These are phyloP conservation scores for Ampelocalamus luodianensis DNA, from an alignment of 176 grass and related monocot genomes.

Conservation along the genomic window DNA sequence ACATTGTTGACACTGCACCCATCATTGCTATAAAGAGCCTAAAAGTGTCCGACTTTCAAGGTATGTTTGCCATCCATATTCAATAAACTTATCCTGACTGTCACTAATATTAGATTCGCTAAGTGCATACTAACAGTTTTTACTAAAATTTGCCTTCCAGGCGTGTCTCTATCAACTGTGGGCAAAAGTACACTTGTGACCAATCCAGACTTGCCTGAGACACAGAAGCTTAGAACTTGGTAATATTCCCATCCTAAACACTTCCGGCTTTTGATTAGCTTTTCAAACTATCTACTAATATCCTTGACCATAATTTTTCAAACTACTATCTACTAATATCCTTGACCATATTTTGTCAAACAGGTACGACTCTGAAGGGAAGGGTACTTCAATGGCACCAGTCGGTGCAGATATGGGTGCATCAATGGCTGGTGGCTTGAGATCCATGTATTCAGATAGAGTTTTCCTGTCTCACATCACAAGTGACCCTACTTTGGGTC, in stretches of 20 bases:
- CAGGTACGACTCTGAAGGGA: conserved; percentile 95
- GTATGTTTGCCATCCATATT: conserved; percentile 30
- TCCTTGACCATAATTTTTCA: not conserved
- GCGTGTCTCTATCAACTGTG: conserved; percentile 84
- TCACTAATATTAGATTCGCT: not conserved
- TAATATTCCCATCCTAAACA: conserved; percentile 24
- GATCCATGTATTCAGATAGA: conserved; percentile 90
- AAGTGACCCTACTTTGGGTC: conserved; percentile 72
- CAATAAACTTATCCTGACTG: not conserved
- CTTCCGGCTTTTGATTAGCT: not conserved
- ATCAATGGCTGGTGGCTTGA: conserved; percentile 54
- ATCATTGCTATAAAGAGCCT: conserved; percentile 78
- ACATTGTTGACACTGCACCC: conserved; percentile 75
- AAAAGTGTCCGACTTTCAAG: conserved; percentile 91
- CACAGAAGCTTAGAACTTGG: conserved; percentile 71
- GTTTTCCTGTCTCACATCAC: conserved; percentile 82
- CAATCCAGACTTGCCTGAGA: conserved; percentile 77
- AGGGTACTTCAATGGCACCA: conserved; percentile 64
- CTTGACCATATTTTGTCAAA: conserved; percentile 19
- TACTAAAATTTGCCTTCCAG: conserved; percentile 41
- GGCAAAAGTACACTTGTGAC: conserved; percentile 70
- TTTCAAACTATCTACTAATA: not conserved
- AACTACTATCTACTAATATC: not conserved
- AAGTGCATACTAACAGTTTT: not conserved
- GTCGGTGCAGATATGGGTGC: conserved; percentile 67